Evolutionary conservation across 495 filamentous ascomycete genomes (phyloP), one percentile per base, ranked within the genome.

Genomic region (Aspergillus bridgeri): DNA sequence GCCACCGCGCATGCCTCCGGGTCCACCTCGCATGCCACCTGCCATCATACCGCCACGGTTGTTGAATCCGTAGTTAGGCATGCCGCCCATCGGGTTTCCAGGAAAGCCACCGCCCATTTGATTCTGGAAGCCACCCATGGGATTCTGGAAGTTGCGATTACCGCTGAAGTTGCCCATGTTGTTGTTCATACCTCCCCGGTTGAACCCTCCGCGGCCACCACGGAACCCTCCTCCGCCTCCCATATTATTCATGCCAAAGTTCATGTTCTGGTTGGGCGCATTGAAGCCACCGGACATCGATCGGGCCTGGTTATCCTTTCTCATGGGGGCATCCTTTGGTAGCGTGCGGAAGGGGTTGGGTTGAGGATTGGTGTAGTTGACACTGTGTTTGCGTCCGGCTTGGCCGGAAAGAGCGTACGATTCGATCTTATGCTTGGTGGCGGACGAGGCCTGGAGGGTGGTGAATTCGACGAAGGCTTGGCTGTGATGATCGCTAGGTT

Each of bases 381-480:
- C 86, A 2, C 78, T 83, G 60, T 88, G 81, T 56, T 87, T 88
- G 66, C 91, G 92, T 18, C 73, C 75, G 48, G 83, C 72, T 57
- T 84, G 80, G 27, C 80, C 80, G 4, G 70, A 65, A 53, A 76
- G 68, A 42, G 71, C 72, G 54, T 84, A 74, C 11, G 75, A 73
- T 60, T 97, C 91, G 62, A 98, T 86, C 60, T 85, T 81, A 59
- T 86, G 89, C 73, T 96, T 97, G 5, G 85, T 81, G 1, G 92
- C 91, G 17, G 91, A 90, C 2, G 94, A 88, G 9, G 91, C 92
- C 71, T 96, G 90, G 44, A 89, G 81, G 0, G 89, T 87, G 27
- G 83, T 83, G 69, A 98, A 91, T 66, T 96, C 88, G 43, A 97
- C 75, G 65, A 91, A 98, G 0, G 86, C 91, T 87, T 96, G 92